Base-by-base conservation (phyloP, 2,329 filamentous ascomycete genomes). In the Trichoderma endophyticum region DNA sequence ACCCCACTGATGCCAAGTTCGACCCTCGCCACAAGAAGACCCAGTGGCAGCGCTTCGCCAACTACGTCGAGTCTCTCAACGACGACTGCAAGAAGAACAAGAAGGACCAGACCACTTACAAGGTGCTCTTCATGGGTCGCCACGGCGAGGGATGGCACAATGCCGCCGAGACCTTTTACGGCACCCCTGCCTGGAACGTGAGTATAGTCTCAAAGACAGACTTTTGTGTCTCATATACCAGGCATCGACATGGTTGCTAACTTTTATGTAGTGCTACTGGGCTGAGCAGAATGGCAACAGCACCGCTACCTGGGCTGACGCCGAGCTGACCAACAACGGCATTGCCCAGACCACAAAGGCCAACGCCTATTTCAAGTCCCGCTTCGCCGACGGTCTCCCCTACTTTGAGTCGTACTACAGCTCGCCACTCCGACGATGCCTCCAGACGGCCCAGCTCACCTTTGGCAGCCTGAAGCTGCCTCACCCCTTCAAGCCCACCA, bases 81-180 rank as follows among this genome's bases (percentile, higher is more conserved):
- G 73, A 74, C 12, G 75, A 78, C 32, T 79, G 80, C 67, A 66
- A 70, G 36, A 76, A 78, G 4, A 78, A 84, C n/a, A 78, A 80
- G 11, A 84, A 83, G 63, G 84, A 86, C 15, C 81, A 84, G 57
- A 60, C 28, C 30, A 60, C 57, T 34, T 93, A 92, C 82, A 91
- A 91, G 76, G 84, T 94, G 11, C 78, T 93, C 34, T 90, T 90
- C 79, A 84, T 92, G 79, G 91, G 88, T 3, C 88, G 92, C 51
- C 92, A 93, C 77, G 92, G 91, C 26, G 87, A 93, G 80, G 91
- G 91, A 14, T 88, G 83, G 75, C 87, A 90, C 74, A 90, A 90
- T 74, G 85, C 84, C 7, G 91, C 90, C 15, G 89, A 92, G 80
- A 83, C 84, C 32, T 91, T 85, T 78, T 93, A 91, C 75, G 90